Conservation (phyloP, 1,139 yeast species). For the Geotrichum carabidarum region DNA sequence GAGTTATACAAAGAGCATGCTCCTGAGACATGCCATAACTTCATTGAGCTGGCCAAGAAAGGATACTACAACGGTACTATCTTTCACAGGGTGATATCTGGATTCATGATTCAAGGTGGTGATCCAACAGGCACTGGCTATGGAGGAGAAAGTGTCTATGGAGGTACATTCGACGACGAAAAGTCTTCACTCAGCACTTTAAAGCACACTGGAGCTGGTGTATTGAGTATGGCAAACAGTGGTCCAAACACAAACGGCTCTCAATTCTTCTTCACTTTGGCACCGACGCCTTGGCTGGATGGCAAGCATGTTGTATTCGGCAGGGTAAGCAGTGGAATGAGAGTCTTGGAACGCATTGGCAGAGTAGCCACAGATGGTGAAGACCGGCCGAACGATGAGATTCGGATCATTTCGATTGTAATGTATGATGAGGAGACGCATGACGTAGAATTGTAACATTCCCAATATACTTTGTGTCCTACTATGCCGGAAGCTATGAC, state of each 20-base stretch:
- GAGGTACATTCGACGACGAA: conserved; percentile 42
- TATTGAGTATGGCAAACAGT: conserved; percentile 46
- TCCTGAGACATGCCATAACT: conserved; percentile 33
- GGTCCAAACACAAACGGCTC: conserved; percentile 40
- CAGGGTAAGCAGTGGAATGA: conserved; percentile 50
- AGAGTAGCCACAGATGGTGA: conserved; percentile 46
- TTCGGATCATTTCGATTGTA: conserved; percentile 19
- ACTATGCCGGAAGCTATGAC: too few species aligned
- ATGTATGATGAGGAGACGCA: background rate
- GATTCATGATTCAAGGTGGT: conserved; percentile 41
- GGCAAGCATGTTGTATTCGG: conserved; percentile 56
- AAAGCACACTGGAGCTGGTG: conserved; percentile 50
- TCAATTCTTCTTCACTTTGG: conserved; percentile 51
- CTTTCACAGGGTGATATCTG: conserved; percentile 42
- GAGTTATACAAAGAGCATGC: conserved; percentile 35
- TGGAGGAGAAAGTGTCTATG: conserved; percentile 35
- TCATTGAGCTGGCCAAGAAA: conserved; percentile 27
- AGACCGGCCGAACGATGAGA: conserved; percentile 39
- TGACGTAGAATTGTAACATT: background rate
- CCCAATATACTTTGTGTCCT: too few species aligned
- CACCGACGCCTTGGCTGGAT: conserved; percentile 45
- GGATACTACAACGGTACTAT: conserved; percentile 34
- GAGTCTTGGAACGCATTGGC: conserved; percentile 48
- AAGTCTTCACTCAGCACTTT: conserved; percentile 31
- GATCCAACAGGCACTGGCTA: conserved; percentile 39